Percentiles rank a stretch among this genome's conserved stretches.
Conservation (phyloP, 2,329 filamentous ascomycete species). For the Fusarium subtropicale region DNA sequence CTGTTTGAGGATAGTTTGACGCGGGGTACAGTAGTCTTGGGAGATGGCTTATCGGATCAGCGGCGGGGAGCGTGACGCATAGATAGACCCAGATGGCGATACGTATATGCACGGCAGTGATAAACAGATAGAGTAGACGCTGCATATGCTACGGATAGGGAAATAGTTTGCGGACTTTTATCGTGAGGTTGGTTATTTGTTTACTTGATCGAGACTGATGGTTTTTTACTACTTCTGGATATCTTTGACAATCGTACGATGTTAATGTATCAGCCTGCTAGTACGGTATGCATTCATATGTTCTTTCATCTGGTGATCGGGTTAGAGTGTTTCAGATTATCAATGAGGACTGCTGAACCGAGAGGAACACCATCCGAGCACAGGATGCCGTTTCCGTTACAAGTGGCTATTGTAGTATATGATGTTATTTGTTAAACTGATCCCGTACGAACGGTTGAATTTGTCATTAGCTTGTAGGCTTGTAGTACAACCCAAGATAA, state of each 20-base stretch:
- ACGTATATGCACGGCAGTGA: background rate
- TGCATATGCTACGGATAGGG: slow-evolving; percentile 11
- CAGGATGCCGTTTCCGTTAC: too few relatives aligned
- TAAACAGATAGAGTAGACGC: slow-evolving; percentile 4
- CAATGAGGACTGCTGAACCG: too few relatives aligned
- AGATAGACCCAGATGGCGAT: background rate
- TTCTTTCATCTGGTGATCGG: background rate
- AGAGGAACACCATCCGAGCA: too few relatives aligned
- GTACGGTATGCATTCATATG: background rate
- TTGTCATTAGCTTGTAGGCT: too few relatives aligned
- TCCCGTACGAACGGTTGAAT: too few relatives aligned
- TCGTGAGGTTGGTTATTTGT: background rate
- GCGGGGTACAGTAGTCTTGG: slow-evolving; percentile 30
- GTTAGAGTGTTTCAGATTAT: too few relatives aligned
- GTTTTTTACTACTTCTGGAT: background rate
- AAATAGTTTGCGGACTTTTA: slow-evolving; percentile 24
- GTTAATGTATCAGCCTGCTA: too few relatives aligned
- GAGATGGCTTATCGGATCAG: slow-evolving; percentile 30
- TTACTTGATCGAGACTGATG: background rate
- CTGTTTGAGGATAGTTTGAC: slow-evolving; percentile 28
- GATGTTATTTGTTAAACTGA: too few relatives aligned
- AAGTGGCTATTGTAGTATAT: too few relatives aligned
- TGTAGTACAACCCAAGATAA: too few relatives aligned
- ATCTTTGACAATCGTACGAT: background rate
- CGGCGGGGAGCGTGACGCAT: slow-evolving; percentile 21